These are phyloP conservation scores for Kwoniella dendrophila DNA, from an alignment of 768 basidiomycete species.

Conservation along the genomic window DNA sequence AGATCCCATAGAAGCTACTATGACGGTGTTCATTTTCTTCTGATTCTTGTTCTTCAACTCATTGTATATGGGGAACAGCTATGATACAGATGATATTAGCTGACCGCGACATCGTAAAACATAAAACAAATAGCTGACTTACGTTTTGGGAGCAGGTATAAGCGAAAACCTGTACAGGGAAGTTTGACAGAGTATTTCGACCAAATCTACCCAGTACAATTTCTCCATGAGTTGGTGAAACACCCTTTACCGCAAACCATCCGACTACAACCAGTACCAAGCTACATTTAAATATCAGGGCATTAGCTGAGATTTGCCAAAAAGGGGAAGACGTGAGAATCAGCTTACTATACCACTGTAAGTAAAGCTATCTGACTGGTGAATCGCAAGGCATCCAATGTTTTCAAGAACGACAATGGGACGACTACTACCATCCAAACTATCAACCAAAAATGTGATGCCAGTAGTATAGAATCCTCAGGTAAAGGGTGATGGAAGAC, in stretches of 20 bases:
- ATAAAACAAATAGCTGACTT: not conserved
- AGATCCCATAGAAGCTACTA: constrained; percentile 80
- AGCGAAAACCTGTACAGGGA: constrained; percentile 71
- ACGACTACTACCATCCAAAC: constrained; percentile 70
- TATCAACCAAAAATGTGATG: constrained; percentile 78
- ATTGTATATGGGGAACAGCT: constrained; percentile 94
- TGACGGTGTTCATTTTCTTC: constrained; percentile 79
- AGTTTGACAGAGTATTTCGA: constrained; percentile 59
- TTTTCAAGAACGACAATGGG: constrained; percentile 80
- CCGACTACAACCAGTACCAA: constrained; percentile 54
- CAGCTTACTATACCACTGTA: constrained; percentile 71
- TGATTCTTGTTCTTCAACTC: constrained; percentile 83
- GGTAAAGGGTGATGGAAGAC: constrained; percentile 68
- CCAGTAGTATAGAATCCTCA: constrained; percentile 51
- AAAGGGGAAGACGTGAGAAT: no score
- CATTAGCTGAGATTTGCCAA: not conserved
- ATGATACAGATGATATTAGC: not conserved
- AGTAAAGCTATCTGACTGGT: constrained; percentile 90
- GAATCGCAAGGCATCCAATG: constrained; percentile 80
- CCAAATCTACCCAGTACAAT: constrained; percentile 48
- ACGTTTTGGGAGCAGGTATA: constrained; percentile 45
- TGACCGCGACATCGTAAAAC: constrained; percentile 15
- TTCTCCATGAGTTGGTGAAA: constrained; percentile 44
- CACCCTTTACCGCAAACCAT: constrained; percentile 51
- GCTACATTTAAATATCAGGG: constrained; percentile 26